A percentile compares a stretch with the other conserved stretches of the same genome.
These are phyloP conservation scores for Tricholoma saponaceum DNA, from an alignment of 768 basidiomycete genomes.

Conservation along the genomic window DNA sequence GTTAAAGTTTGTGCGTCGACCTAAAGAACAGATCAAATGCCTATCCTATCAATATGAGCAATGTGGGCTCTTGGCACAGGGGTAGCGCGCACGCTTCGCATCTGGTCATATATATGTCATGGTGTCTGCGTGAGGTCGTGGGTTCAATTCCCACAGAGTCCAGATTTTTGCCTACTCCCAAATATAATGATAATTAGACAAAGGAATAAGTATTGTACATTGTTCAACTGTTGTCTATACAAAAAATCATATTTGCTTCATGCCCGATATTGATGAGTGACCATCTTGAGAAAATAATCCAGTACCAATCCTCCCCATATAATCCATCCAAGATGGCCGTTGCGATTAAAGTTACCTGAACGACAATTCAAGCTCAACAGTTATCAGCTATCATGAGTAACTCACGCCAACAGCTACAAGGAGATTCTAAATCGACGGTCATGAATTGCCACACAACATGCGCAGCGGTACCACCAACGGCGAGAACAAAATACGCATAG, in stretches of 20 bases:
- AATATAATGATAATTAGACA: no score
- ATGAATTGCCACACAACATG: slow-evolving; percentile 46
- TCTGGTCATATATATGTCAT: slow-evolving; percentile 4
- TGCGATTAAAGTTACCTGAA: slow-evolving; percentile 42
- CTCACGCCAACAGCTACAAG: slow-evolving; percentile 47
- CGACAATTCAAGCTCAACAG: neutral
- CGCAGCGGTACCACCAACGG: slow-evolving; percentile 39
- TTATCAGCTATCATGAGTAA: neutral
- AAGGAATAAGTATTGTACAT: no score
- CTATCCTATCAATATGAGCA: neutral
- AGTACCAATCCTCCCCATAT: slow-evolving; percentile 41
- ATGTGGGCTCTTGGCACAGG: slow-evolving; percentile 51
- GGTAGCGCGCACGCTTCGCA: slow-evolving; percentile 63
- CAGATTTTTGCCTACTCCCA: slow-evolving; percentile 23
- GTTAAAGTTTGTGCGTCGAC: no score
- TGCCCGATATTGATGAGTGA: neutral
- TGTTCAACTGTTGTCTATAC: no score
- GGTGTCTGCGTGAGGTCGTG: slow-evolving; percentile 47
- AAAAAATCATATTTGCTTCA: no score
- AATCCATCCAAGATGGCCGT: slow-evolving; percentile 43
- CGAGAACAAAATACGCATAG: slow-evolving; percentile 38
- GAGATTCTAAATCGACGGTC: slow-evolving; percentile 38
- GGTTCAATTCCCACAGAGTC: slow-evolving; percentile 55
- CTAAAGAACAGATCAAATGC: no score
- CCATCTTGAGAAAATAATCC: slow-evolving; percentile 27